Base-by-base conservation (phyloP, 352 stramenopile genomes). In the Pilasporangium apinafurcum region DNA sequence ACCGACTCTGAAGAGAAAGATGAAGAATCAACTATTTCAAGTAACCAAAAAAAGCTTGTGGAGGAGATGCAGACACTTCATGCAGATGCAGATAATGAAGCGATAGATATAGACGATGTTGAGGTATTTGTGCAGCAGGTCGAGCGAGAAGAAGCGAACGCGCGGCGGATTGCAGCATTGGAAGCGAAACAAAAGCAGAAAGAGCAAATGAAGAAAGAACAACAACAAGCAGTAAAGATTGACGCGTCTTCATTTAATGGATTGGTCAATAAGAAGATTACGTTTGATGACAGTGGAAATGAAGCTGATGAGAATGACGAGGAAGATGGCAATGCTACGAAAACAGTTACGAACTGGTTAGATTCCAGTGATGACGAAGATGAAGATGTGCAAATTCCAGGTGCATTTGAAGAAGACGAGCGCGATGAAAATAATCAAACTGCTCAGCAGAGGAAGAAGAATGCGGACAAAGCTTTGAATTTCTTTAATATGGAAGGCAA, bases 181-280 rank as follows among this genome's bases (percentile, higher is more conserved):
- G 53, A 74, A 16, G 68, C 78, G 31, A 65, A 68, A 37, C 29
- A 44, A 12, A 31, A 53, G 17, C 45, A 45, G 29, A 61, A 62
- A 27, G 29, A 70, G 37, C 31, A 61, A 14, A 63, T 76, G 40
- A 50, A 56, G 21, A 33, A 44, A 41, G 59, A 66, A 34, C 62
- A 68, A 40, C 47, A 51, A 58, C 40, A 30, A 32, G 51, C 30
- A 38, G 52, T 31, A 3, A 65, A 65, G 26, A 69, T 66, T 21
- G 37, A 60, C 16, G 41, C 37, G 14, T 34, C 14, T 41, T 25
- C 38, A 9, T 37, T 55, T 10, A 47, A 38, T 10, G n/a, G n/a
- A n/a, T n/a, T n/a, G n/a, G n/a, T n/a, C n/a, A 76, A 64, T 43
- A 86, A 78, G 58, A 90, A 84, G 51, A 87, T 90, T 47, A 84